A percentile compares a stretch with the other conserved stretches of the same genome.
phyloP scores from a whole-genome alignment of 1,284 basidiomycete species.

The Puccinia triticina region DNA sequence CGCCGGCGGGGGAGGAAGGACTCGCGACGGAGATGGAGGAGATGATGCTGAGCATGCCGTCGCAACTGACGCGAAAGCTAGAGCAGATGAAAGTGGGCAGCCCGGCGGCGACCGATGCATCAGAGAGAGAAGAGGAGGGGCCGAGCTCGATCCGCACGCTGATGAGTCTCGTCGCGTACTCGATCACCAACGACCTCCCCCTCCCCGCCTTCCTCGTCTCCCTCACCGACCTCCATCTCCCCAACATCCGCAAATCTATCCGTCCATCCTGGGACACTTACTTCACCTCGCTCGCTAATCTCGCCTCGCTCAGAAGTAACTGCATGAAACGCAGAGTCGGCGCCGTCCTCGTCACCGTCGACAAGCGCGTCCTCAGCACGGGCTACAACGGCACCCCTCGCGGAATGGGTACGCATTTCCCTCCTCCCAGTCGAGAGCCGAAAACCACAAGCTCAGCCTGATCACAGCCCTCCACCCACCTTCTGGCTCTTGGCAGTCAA shows the following conservation, averaged over 20 bases:
- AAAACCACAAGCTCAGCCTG: constrained; percentile 71
- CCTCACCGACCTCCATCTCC: constrained; percentile 74
- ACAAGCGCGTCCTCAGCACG: constrained; percentile 86
- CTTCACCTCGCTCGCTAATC: constrained; percentile 89
- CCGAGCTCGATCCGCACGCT: constrained; percentile 26
- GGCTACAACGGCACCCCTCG: constrained; percentile 98
- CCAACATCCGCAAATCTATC: constrained; percentile 70
- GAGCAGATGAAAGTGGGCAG: background rate
- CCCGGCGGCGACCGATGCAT: too few species aligned
- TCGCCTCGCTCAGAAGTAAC: constrained; percentile 84
- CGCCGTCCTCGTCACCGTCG: constrained; percentile 62
- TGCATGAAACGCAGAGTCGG: constrained; percentile 98
- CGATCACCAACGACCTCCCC: constrained; percentile 70
- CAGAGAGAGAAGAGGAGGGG: background rate
- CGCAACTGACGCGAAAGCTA: background rate
- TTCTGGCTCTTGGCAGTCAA: constrained; percentile 52
- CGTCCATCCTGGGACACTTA: constrained; percentile 91
- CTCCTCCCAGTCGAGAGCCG: constrained; percentile 58
- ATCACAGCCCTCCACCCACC: background rate
- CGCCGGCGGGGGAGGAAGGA: background rate
- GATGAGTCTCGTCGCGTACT: constrained; percentile 65
- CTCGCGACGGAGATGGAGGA: background rate
- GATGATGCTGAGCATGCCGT: background rate
- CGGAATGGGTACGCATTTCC: constrained; percentile 65
- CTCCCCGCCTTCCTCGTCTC: constrained; percentile 66